A percentile compares a stretch with the other conserved stretches of the same genome.
phyloP scores from a whole-genome alignment of 768 basidiomycete genomes.

The Suillus paluster region DNA sequence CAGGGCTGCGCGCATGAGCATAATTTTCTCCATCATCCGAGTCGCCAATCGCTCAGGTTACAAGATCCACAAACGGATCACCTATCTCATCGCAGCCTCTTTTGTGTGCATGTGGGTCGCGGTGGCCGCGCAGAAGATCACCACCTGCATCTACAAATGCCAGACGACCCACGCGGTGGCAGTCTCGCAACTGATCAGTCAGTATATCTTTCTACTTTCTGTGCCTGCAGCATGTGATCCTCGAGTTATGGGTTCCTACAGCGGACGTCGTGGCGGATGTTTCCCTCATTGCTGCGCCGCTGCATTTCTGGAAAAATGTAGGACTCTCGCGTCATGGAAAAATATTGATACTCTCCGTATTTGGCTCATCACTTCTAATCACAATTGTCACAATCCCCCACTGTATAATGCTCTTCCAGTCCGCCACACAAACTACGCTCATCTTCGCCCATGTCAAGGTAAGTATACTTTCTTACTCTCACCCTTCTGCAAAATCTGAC shows the following conservation, averaged over 20 bases:
- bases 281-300: not conserved
- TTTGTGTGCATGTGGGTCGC: slow-evolving; percentile 7
- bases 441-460: slow-evolving; percentile 5
- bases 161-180: not conserved
- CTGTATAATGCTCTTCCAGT: not conserved
- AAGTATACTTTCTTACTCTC: not conserved
- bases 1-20: slow-evolving; percentile 12
- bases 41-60: not conserved
- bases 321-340: not conserved
- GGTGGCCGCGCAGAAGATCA: not conserved
- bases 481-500: not conserved
- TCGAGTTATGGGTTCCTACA: not conserved
- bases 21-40: slow-evolving; percentile 10
- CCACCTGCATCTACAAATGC: not conserved
- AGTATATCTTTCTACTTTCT: not conserved
- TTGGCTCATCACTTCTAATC: slow-evolving; percentile 1
- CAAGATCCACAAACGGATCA: not conserved
- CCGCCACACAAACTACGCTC: not conserved
- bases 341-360: slow-evolving; percentile 4
- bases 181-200: slow-evolving; percentile 1
- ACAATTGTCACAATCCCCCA: not conserved
- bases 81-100: not conserved
- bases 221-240: not conserved
- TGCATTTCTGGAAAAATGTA: not conserved
- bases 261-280: slow-evolving; percentile 2